These are phyloP conservation scores for Hydrangea macrophylla DNA, from an alignment of 148 eudicot species.

Conservation along the genomic window DNA sequence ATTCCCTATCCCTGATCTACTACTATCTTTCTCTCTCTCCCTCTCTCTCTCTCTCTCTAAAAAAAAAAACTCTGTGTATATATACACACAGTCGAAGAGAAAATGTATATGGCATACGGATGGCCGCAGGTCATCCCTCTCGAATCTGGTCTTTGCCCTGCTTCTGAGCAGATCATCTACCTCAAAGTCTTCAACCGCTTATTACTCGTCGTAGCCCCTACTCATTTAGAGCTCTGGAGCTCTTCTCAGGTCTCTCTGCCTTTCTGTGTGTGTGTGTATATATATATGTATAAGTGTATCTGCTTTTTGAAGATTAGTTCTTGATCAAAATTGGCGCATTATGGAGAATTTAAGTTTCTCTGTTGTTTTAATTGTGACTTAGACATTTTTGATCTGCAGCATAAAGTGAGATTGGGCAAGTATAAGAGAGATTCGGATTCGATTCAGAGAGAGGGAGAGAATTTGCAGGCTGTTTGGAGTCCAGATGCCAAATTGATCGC, in stretches of 20 bases:
- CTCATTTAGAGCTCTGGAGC: constrained; percentile 90
- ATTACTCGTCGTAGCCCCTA: constrained; percentile 71
- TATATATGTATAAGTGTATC: background rate
- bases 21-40: background rate
- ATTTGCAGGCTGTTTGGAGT: constrained; percentile 85
- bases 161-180: constrained; percentile 59
- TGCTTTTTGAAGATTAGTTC: background rate
- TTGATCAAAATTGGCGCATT: background rate
- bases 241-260: constrained; percentile 60
- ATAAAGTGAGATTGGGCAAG: constrained; percentile 83
- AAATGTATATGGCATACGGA: constrained; percentile 97
- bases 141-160: constrained; percentile 49
- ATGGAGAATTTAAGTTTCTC: background rate
- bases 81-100: constrained; percentile 40
- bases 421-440: constrained; percentile 71
- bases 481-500: constrained; percentile 82
- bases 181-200: constrained; percentile 64
- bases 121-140: constrained; percentile 96
- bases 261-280: background rate
- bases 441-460: constrained; percentile 74
- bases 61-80: background rate
- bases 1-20: constrained; percentile 8
- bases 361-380: constrained; percentile 6
- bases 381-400: constrained; percentile 32
- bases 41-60: no score